Base-by-base conservation (phyloP, 2,329 filamentous ascomycete species). In the Verruconis gallopava region DNA sequence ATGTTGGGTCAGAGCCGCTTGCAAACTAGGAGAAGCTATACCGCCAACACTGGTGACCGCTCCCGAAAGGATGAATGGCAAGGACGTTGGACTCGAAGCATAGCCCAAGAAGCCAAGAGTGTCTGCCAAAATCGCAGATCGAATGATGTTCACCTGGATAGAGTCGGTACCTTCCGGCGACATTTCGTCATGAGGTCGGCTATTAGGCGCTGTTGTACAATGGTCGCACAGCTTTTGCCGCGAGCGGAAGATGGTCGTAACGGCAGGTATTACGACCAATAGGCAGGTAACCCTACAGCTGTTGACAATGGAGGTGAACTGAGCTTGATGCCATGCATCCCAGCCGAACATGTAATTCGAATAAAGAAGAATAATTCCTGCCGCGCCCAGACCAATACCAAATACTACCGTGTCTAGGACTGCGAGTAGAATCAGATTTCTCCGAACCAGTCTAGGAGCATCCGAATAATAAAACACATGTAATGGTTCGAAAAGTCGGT, bases 1-100 rank as follows among this genome's bases (percentile, higher is more conserved):
- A 57, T 96, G 91, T 57, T 95, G 96, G n/a, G 86, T 95, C 38
- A 95, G 66, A 1, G 81, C 74, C 1, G 83, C 80, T 54, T 93
- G 85, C 40, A 93, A 69, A 0, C 83, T 91, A 1, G 91, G 88
- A 21, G 80, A 81, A 0, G 81, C 88, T 34, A 96, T 78, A 1
- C 88, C 88, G 19, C 89, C 89, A 32, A 93, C 63, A 0, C 85
- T 73, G 1, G 85, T 80, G 14, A 88, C 52, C 33, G 84, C 67
- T 37, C 85, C 89, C 14, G 78, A 81, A 1, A 76, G 47, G 3
- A 84, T 71, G 59, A 95, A 91, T 1, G 83, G 49, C 0, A 66
- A 60, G 3, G 76, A 72, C 1, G 67, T 72, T 1, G 73, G 71
- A 0, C 77, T 72, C 36, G 86, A 59, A 0, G 80, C 67, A 55